These are phyloP conservation scores for Aspergillus japonicus DNA, from an alignment of 2,329 filamentous ascomycete species.

Conservation along the genomic window DNA sequence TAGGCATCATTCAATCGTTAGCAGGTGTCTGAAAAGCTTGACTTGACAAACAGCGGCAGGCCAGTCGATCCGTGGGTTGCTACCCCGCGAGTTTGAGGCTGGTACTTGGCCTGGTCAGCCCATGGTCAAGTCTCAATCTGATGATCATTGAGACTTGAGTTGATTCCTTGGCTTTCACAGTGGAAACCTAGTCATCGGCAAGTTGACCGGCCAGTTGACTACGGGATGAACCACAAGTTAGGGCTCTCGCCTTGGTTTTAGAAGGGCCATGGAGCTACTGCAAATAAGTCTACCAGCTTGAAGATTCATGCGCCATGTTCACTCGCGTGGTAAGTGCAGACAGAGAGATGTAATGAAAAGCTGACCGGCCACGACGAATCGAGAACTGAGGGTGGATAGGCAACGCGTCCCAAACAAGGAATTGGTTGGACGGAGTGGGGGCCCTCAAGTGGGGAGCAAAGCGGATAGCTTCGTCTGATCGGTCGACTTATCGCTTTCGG, in stretches of 20 bases:
- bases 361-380: background rate
- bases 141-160: too few relatives aligned
- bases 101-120: background rate
- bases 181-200: too few relatives aligned
- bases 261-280: too few relatives aligned
- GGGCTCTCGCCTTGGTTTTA: too few relatives aligned
- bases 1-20: background rate
- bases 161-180: too few relatives aligned
- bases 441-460: background rate
- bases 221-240: too few relatives aligned
- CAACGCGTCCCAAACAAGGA: background rate
- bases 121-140: background rate
- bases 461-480: background rate
- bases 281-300: too few relatives aligned
- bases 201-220: too few relatives aligned
- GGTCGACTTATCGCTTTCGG: background rate
- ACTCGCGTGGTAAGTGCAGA: too few relatives aligned
- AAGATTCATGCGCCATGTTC: too few relatives aligned
- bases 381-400: background rate
- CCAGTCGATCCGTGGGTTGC: background rate
- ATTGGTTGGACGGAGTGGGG: background rate
- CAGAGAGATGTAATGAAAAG: too few relatives aligned
- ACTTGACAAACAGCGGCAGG: background rate
- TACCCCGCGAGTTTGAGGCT: background rate
- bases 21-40: background rate